Evolutionary conservation across 257 asterid genomes (phyloP).

Genomic region (Dorcoceras hygrometricum): DNA sequence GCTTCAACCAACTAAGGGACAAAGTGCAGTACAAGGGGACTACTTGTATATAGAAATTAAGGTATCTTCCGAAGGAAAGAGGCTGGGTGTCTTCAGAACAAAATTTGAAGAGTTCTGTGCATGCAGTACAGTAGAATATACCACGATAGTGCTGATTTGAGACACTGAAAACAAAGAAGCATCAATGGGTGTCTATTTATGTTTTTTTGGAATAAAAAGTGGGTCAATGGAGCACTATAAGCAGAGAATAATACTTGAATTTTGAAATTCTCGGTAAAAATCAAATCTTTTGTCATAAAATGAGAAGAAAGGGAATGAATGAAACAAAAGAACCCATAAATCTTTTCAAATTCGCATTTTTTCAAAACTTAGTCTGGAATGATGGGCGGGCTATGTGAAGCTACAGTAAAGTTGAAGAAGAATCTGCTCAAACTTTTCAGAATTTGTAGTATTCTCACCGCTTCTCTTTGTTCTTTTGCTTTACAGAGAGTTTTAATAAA

Average conservation of each 20-base stretch:
- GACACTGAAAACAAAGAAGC: conserved; percentile 28
- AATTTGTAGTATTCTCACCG: too few species aligned
- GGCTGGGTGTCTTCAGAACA: neutral
- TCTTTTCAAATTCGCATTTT: conserved; percentile 9
- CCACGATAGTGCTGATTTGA: conserved; percentile 16
- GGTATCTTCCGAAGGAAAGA: too few species aligned
- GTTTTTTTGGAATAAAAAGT: conserved; percentile 2
- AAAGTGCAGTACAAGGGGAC: conserved; percentile 4
- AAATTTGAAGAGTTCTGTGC: neutral
- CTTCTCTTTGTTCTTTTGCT: conserved; percentile 40
- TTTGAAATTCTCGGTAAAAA: conserved; percentile 23
- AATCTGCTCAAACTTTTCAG: conserved; percentile 36
- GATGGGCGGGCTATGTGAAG: conserved; percentile 32
- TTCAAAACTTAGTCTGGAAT: conserved; percentile 14
- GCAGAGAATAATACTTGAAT: conserved; percentile 17
- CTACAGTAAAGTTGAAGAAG: conserved; percentile 30
- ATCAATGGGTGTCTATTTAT: conserved; percentile 20
- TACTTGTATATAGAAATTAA: conserved; percentile 2
- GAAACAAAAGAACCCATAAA: conserved; percentile 27
- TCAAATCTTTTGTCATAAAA: conserved; percentile 20
- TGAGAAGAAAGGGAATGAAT: conserved; percentile 24
- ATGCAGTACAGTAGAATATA: conserved; percentile 15
- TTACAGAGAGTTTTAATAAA: conserved; percentile 35
- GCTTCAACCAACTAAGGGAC: conserved; percentile 8
- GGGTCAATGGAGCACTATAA: conserved; percentile 37